Percentiles rank a stretch among this genome's conserved stretches.
phyloP scores from a whole-genome alignment of 2,329 filamentous ascomycete genomes.

The Zarea fungicola region DNA sequence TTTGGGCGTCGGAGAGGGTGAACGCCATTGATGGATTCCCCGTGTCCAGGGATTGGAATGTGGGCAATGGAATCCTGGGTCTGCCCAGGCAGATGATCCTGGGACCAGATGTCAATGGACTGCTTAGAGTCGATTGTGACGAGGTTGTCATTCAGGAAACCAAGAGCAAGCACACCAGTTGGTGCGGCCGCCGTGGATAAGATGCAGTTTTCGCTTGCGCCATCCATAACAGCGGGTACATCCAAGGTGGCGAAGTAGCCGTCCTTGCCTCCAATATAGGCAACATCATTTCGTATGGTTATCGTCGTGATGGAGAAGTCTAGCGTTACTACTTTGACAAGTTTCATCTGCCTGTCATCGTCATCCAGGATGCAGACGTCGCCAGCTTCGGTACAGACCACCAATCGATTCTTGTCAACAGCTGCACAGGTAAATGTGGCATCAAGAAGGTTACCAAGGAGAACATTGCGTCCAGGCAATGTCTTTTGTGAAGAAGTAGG shows the following conservation, averaged over 20 bases:
- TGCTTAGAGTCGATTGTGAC: slow-evolving; percentile 72
- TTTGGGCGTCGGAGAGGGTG: slow-evolving; percentile 58
- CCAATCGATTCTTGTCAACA: slow-evolving; percentile 66
- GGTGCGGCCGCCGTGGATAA: slow-evolving; percentile 33
- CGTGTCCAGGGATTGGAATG: slow-evolving; percentile 57
- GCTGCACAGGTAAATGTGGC: slow-evolving; percentile 77
- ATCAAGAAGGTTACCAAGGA: slow-evolving; percentile 77
- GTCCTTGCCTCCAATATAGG: slow-evolving; percentile 66
- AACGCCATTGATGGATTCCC: slow-evolving; percentile 68
- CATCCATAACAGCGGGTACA: slow-evolving; percentile 43
- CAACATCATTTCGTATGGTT: slow-evolving; percentile 50
- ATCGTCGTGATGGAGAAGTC: slow-evolving; percentile 66
- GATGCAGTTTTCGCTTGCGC: slow-evolving; percentile 31
- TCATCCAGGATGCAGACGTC: slow-evolving; percentile 88
- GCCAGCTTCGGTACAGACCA: slow-evolving; percentile 82
- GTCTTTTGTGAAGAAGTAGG: slow-evolving; percentile 48
- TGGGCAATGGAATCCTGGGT: slow-evolving; percentile 34
- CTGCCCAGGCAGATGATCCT: slow-evolving; percentile 38
- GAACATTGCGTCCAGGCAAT: slow-evolving; percentile 77
- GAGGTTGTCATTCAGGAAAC: slow-evolving; percentile 60
- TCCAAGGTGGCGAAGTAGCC: slow-evolving; percentile 53
- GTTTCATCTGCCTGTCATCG: slow-evolving; percentile 62
- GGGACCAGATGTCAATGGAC: slow-evolving; percentile 64
- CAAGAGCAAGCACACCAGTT: slow-evolving; percentile 58
- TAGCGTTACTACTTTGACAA: slow-evolving; percentile 60